phyloP scores from a whole-genome alignment of 768 basidiomycete genomes.

The Auricularia sp. region DNA sequence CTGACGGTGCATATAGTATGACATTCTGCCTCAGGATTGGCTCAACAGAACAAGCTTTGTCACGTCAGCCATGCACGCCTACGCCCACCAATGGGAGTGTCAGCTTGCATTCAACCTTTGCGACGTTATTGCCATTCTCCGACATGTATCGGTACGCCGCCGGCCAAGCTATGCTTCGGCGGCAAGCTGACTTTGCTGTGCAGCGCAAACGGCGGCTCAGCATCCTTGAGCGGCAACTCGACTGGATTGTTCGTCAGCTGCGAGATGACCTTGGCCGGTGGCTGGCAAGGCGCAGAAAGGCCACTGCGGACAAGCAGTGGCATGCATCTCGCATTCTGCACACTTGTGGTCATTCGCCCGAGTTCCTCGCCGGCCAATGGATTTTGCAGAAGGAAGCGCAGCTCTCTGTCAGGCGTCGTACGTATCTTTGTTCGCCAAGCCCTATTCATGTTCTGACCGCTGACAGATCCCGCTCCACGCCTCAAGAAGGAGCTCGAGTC shows the following conservation, averaged over 20 bases:
- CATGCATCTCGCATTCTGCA: background rate
- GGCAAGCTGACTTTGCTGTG: no score
- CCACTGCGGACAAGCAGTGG: background rate
- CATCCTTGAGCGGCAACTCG: background rate
- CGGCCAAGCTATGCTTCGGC: no score
- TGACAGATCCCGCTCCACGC: no score
- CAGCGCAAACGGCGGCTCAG: background rate
- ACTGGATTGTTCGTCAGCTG: background rate
- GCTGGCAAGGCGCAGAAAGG: background rate
- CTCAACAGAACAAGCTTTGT: background rate
- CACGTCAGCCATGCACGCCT: slow-evolving; percentile 3
- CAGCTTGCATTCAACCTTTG: background rate
- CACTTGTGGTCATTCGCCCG: background rate
- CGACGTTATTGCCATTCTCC: background rate
- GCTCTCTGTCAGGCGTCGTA: background rate
- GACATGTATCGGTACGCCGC: background rate
- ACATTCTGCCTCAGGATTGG: background rate
- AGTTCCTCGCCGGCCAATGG: background rate
- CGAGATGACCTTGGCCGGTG: background rate
- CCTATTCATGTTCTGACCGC: no score
- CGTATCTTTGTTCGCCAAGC: background rate
- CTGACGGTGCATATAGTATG: background rate
- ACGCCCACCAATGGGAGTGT: slow-evolving; percentile 1
- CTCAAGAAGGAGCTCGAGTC: no score
- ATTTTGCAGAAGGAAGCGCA: background rate